These are phyloP conservation scores for Penicillium chermesinum DNA, from an alignment of 495 filamentous ascomycete species.

Conservation along the genomic window DNA sequence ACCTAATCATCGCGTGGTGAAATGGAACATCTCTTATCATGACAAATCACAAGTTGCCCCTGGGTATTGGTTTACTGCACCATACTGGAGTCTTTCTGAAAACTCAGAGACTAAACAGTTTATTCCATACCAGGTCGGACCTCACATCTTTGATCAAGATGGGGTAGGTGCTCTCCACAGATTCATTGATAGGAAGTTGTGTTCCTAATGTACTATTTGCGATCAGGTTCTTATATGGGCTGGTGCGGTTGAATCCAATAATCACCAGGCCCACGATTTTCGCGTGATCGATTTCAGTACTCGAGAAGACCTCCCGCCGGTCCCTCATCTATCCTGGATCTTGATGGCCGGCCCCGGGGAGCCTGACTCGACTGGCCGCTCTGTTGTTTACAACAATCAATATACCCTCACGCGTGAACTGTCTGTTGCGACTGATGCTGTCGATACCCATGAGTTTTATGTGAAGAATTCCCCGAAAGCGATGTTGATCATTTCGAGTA, in stretches of 20 bases:
- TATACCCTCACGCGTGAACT: constrained; percentile 32
- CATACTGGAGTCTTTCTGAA: constrained; percentile 19
- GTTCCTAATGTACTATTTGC: background rate
- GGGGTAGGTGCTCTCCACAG: constrained; percentile 19
- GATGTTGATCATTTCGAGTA: constrained; percentile 28
- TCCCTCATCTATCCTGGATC: constrained; percentile 39
- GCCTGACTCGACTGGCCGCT: constrained; percentile 11
- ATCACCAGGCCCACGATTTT: constrained; percentile 32
- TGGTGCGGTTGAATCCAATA: constrained; percentile 22
- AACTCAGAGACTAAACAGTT: constrained; percentile 18
- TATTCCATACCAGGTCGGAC: constrained; percentile 30
- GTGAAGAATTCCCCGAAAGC: constrained; percentile 36
- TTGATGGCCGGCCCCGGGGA: constrained; percentile 28
- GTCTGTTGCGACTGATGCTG: constrained; percentile 21
- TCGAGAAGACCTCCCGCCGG: constrained; percentile 19
- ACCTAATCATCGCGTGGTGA: constrained; percentile 23
- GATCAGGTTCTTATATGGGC: constrained; percentile 30
- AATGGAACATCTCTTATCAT: constrained; percentile 24
- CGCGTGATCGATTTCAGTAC: constrained; percentile 15
- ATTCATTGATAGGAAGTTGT: too few relatives aligned
- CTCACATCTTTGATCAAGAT: constrained; percentile 34
- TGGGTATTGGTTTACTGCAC: constrained; percentile 34
- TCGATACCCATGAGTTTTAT: constrained; percentile 46
- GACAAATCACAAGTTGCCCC: constrained; percentile 21
- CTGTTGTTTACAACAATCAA: constrained; percentile 23